Evolutionary conservation across 1,139 yeast genomes (phyloP).

Genomic region (Yamadazyma sp.): DNA sequence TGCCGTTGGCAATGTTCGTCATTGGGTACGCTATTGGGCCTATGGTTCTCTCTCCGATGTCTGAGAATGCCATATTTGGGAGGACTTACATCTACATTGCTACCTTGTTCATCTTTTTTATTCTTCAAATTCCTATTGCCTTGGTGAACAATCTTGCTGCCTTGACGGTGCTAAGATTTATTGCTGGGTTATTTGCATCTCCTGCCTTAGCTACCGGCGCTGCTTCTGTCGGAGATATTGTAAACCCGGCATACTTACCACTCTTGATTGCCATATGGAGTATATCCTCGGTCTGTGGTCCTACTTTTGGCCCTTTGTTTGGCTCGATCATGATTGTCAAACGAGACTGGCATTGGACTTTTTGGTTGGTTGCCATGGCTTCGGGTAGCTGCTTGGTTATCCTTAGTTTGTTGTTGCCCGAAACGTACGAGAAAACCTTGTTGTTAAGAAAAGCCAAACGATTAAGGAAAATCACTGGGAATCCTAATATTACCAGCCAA

Average conservation of each 20-base stretch:
- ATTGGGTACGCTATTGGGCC: conserved; percentile 61
- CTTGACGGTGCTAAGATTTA: conserved; percentile 31
- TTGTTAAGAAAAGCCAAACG: conserved; percentile 47
- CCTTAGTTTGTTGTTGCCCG: conserved; percentile 45
- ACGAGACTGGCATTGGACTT: conserved; percentile 44
- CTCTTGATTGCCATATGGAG: conserved; percentile 30
- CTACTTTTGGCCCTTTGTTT: conserved; percentile 33
- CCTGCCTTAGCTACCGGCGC: conserved; percentile 41
- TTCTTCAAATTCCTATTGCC: conserved; percentile 37
- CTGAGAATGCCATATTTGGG: conserved; percentile 53
- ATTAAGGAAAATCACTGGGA: conserved; percentile 47
- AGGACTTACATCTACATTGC: conserved; percentile 41
- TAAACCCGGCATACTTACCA: conserved; percentile 24
- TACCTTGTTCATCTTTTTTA: conserved; percentile 31
- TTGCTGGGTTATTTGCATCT: conserved; percentile 35
- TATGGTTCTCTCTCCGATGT: conserved; percentile 52
- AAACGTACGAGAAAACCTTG: conserved; percentile 48
- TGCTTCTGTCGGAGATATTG: conserved; percentile 33
- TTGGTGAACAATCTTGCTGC: conserved; percentile 29
- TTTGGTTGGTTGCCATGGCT: conserved; percentile 43
- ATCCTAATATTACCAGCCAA: conserved; percentile 35
- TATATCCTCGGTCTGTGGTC: conserved; percentile 31
- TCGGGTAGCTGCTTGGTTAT: conserved; percentile 33
- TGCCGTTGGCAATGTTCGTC: conserved; percentile 44
- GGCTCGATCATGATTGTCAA: conserved; percentile 27